Evolutionary conservation across 148 eudicot genomes (phyloP).

Genomic region (Polygonum aviculare): DNA sequence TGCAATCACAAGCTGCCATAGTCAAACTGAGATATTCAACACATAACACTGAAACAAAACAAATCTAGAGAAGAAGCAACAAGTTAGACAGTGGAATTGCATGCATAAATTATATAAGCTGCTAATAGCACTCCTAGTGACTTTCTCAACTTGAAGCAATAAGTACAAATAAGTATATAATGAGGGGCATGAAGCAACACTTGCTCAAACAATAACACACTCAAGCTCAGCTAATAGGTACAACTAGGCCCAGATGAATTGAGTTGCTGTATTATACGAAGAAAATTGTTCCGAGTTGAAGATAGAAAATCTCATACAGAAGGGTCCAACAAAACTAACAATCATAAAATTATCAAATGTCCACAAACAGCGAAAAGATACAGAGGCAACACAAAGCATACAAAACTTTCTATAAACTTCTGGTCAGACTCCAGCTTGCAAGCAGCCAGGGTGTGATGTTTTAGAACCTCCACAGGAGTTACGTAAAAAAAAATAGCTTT

Average conservation of each 20-base stretch:
- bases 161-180: background rate
- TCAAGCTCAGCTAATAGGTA: background rate
- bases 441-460: background rate
- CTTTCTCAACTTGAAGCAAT: background rate
- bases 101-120: background rate
- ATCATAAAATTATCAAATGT: background rate
- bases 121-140: background rate
- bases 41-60: background rate
- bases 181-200: background rate
- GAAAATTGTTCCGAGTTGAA: background rate
- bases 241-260: background rate
- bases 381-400: background rate
- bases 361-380: background rate
- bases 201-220: background rate
- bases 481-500: background rate
- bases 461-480: background rate
- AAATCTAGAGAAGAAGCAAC: background rate
- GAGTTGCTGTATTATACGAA: background rate
- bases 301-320: background rate
- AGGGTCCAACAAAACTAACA: background rate
- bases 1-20: constrained; percentile 27
- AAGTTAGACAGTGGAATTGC: background rate
- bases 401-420: background rate
- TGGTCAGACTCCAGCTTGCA: background rate
- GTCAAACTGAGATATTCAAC: background rate